These are phyloP conservation scores for Coemansia sp. DNA, from an alignment of 192 early-diverging fungal species.

Conservation along the genomic window DNA sequence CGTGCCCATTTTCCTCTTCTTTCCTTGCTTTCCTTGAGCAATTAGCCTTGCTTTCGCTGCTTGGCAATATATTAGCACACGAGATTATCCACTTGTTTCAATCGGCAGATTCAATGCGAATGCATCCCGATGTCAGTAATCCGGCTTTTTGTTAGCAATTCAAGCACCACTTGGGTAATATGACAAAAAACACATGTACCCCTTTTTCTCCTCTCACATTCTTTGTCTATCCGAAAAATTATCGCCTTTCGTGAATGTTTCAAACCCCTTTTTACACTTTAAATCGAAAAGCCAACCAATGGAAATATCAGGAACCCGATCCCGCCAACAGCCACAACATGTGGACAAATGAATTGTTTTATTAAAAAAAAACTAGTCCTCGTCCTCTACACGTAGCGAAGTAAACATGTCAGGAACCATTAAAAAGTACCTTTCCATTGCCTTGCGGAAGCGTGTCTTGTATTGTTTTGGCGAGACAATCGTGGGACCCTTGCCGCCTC, in stretches of 20 bases:
- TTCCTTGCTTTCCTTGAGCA: not conserved
- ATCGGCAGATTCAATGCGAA: not conserved
- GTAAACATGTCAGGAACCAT: slow-evolving; percentile 74
- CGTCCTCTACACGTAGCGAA: slow-evolving; percentile 24
- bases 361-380: not conserved
- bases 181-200: not conserved
- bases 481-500: slow-evolving; percentile 88
- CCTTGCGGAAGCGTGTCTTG: slow-evolving; percentile 86
- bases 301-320: not conserved
- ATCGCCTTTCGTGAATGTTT: too few species aligned
- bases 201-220: not conserved
- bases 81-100: not conserved
- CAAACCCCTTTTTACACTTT: too few species aligned
- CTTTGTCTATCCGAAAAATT: too few species aligned
- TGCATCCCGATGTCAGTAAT: not conserved
- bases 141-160: not conserved
- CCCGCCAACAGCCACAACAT: not conserved
- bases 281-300: not conserved
- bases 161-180: not conserved
- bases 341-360: not conserved
- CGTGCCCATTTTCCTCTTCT: not conserved
- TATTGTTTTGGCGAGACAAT: slow-evolving; percentile 96
- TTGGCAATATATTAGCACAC: not conserved
- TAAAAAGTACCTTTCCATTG: slow-evolving; percentile 92
- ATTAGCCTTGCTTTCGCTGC: not conserved